Conservation (phyloP, 768 basidiomycete genomes). For the Leccinum sublutescens region DNA sequence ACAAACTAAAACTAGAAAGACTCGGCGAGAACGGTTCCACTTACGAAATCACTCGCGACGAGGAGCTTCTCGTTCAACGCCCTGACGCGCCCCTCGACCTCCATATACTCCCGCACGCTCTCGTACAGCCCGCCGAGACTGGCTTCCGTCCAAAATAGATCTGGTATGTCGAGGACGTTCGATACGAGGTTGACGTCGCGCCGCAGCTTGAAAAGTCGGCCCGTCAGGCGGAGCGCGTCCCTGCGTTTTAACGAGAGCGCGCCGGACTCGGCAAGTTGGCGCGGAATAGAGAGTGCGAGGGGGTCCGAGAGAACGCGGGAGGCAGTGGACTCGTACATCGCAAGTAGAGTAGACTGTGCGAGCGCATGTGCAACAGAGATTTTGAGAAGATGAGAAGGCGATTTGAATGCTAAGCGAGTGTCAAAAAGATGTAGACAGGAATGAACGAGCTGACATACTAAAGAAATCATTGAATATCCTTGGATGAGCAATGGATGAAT, state of each 20-base stretch:
- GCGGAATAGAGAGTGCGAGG: conserved; percentile 76
- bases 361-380: conserved; percentile 93
- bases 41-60: conserved; percentile 84
- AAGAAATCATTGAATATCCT: conserved; percentile 97
- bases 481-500: conserved; percentile 78
- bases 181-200: conserved; percentile 89
- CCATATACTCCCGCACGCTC: conserved; percentile 93
- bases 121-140: conserved; percentile 87
- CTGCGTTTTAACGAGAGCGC: conserved; percentile 70
- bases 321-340: conserved; percentile 79
- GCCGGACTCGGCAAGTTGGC: conserved; percentile 77
- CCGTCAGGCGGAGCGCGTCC: conserved; percentile 86
- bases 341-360: conserved; percentile 91
- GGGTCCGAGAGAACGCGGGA: conserved; percentile 77
- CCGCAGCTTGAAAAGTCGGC: conserved; percentile 80
- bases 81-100: conserved; percentile 79
- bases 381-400: conserved; percentile 85
- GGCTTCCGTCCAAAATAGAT: conserved; percentile 94
- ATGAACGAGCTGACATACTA: conserved; percentile 52
- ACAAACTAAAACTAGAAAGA: background rate
- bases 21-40: conserved; percentile 29
- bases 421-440: background rate
- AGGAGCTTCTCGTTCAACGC: conserved; percentile 86
- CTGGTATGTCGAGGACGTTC: conserved; percentile 91
- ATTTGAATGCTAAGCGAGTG: conserved; percentile 71